Evolutionary conservation across 1,284 basidiomycete genomes (phyloP), one percentile per base, ranked within the genome.

Genomic region (Sanghuangporus sanghuang): DNA sequence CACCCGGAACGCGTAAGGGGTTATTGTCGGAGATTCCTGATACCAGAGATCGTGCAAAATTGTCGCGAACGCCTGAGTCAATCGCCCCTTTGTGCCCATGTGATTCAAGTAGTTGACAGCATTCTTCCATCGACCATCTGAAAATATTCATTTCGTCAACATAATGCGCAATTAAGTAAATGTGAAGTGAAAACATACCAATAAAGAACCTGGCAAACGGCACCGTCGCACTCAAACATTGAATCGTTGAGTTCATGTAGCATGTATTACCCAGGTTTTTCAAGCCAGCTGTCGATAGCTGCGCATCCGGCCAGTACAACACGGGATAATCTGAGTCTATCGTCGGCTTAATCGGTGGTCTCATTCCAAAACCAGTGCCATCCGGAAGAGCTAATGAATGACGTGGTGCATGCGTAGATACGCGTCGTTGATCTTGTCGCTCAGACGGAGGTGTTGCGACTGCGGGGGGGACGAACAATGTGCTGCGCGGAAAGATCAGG

Each of bases 181-280:
- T 23, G 46, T 58, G 23, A 70, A 74, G 16, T 46, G 7, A n/a
- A n/a, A 36, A 67, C 77, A 50, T 71, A 93, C 93, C 85, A 48
- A 87, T 90, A 73, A 98, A 97, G 77, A 94, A 97, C 57, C 87
- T 81, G 40, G 95, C 85, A 74, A 98, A 95, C 0, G 95, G 95
- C 12, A 90, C 85, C 0, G 95, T 96, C 0, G 94, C 95, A 71
- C 88, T 93, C 71, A 99, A 78, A 75, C 96, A 99, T 76, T 99
- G 96, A 23, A 99, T 85, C 3, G 95, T 96, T 36, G 96, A 93
- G 75, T 98, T 99, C 95, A 99, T 98, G 75, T 98, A 99, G 75
- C 96, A 99, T 1, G 97, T 99, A 75, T 99, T 98, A 39, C 96
- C 97, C 65, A 99, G 74, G 74, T 99, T 99, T 82, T 95, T 95